Conservation (phyloP, 768 basidiomycete genomes). For the Plicaturopsis crispa region DNA sequence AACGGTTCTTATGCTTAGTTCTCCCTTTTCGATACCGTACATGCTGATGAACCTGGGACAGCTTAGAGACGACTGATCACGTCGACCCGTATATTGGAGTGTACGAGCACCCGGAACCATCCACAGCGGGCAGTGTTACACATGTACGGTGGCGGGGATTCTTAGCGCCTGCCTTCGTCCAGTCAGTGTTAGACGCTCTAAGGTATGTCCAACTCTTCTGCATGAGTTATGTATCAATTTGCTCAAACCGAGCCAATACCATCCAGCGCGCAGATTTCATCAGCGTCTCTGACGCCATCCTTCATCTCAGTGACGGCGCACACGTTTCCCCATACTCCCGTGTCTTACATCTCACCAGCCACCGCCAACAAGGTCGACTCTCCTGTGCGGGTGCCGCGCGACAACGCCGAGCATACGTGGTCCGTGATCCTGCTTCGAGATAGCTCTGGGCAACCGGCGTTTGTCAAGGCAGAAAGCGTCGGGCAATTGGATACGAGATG, state of each 20-base stretch:
- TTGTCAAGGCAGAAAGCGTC: constrained; percentile 35
- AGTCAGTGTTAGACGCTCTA: constrained; percentile 37
- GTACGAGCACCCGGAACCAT: constrained; percentile 47
- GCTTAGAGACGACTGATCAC: constrained; percentile 53
- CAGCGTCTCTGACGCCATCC: constrained; percentile 11
- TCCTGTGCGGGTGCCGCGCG: constrained; percentile 33
- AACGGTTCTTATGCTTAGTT: constrained; percentile 37
- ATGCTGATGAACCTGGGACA: constrained; percentile 16
- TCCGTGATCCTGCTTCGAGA: constrained; percentile 29
- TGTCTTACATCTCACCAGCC: constrained; percentile 38
- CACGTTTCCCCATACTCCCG: constrained; percentile 35
- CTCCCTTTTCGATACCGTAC: neutral
- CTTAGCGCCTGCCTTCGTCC: constrained; percentile 43
- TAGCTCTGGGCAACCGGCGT: constrained; percentile 24
- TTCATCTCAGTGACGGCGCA: constrained; percentile 42
- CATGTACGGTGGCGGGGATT: constrained; percentile 59
- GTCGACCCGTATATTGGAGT: constrained; percentile 65
- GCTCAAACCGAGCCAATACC: too few species aligned
- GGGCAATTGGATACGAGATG: constrained; percentile 33
- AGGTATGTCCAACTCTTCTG: constrained; percentile 23
- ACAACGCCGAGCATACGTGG: constrained; percentile 48
- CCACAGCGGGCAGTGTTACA: constrained; percentile 35
- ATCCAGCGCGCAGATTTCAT: too few species aligned
- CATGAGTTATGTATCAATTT: neutral
- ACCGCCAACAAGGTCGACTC: constrained; percentile 13